These are phyloP conservation scores for Akanthomyces uredinophilus DNA, from an alignment of 2,329 filamentous ascomycete species.

Conservation along the genomic window DNA sequence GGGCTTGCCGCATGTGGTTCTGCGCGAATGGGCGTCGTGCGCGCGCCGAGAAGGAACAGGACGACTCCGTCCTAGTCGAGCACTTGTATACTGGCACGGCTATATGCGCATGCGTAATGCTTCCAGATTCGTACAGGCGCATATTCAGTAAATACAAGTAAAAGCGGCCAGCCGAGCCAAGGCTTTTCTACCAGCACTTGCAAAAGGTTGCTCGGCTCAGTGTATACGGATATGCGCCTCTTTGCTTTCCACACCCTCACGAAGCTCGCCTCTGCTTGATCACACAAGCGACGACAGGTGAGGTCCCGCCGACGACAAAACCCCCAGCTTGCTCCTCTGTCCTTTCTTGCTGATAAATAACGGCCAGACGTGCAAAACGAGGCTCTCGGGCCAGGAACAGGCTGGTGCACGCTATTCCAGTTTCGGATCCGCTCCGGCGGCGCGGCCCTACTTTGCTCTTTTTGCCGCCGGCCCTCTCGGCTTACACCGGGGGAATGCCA, in stretches of 20 bases:
- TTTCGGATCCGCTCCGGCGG: background rate
- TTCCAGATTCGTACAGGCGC: background rate
- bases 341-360: too few species aligned
- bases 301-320: background rate
- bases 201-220: too few species aligned
- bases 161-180: background rate
- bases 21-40: background rate
- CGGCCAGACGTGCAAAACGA: background rate
- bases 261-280: too few species aligned
- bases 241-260: too few species aligned
- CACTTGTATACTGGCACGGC: background rate
- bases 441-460: too few species aligned
- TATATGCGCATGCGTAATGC: constrained; percentile 7
- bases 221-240: too few species aligned
- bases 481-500: background rate
- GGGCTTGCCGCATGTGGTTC: background rate
- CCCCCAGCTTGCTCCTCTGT: background rate
- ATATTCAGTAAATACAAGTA: background rate
- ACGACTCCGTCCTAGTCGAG: background rate
- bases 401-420: background rate
- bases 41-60: background rate
- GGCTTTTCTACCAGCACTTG: too few species aligned
- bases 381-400: background rate
- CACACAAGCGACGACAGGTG: too few species aligned
- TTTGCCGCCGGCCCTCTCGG: background rate